phyloP scores from a whole-genome alignment of 345 rosid genomes.

The Lepidium didymum region DNA sequence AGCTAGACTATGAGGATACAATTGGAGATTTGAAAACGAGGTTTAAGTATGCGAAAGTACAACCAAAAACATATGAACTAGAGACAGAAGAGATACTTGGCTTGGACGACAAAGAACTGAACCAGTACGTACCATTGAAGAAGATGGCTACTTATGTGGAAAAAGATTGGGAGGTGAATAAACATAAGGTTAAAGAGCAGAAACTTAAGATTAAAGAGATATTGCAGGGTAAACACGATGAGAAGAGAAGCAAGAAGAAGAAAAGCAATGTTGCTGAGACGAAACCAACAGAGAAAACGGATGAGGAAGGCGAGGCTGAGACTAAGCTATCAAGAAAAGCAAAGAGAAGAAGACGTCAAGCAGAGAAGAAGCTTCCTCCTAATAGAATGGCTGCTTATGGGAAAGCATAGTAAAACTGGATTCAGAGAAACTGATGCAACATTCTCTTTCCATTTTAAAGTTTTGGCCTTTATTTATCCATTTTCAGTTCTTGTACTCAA shows the following conservation, averaged over 20 bases:
- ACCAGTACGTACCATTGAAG: conserved; percentile 79
- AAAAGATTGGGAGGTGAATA: conserved; percentile 71
- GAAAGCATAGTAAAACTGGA: conserved; percentile 33
- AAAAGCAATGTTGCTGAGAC: conserved; percentile 9
- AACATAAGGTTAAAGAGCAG: conserved; percentile 38
- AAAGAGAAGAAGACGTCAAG: conserved; percentile 55
- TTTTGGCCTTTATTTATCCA: neutral
- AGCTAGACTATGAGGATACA: conserved; percentile 88
- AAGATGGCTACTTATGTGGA: conserved; percentile 72
- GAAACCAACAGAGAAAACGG: conserved; percentile 19
- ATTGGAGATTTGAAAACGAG: conserved; percentile 83
- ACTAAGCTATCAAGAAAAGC: conserved; percentile 48
- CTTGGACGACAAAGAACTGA: conserved; percentile 67
- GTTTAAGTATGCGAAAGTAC: conserved; percentile 71
- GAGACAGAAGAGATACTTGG: conserved; percentile 50
- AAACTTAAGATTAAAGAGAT: conserved; percentile 47
- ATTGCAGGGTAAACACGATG: conserved; percentile 23
- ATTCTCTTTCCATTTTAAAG: neutral
- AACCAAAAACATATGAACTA: conserved; percentile 59
- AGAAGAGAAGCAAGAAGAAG: conserved; percentile 40
- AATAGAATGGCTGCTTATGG: conserved; percentile 63
- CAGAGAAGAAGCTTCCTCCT: conserved; percentile 45
- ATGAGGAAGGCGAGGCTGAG: conserved; percentile 29
- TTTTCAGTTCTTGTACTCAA: neutral
- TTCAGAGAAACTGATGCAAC: neutral